A percentile compares a stretch with the other conserved stretches of the same genome.
Evolutionary conservation across 225 moss, liverwort and hornwort species (phyloP).

Genomic region (Asterella californica): DNA sequence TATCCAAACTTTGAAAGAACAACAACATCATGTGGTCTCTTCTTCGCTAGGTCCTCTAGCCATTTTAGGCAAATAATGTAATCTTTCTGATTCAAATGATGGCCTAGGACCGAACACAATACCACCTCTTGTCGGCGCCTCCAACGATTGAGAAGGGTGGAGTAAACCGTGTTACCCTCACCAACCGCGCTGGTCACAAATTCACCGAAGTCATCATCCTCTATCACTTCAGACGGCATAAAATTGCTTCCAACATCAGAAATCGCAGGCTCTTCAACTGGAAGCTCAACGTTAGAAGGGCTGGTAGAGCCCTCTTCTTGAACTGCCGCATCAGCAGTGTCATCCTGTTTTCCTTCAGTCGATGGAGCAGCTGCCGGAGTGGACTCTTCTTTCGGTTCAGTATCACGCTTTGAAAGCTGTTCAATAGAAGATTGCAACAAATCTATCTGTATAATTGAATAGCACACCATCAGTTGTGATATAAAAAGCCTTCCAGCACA

Average conservation of each 20-base stretch:
- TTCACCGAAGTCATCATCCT: conserved; percentile 88
- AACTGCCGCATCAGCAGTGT: not conserved
- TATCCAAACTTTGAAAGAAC: conserved; percentile 91
- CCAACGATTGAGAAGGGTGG: conserved; percentile 58
- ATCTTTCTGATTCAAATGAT: conserved; percentile 91
- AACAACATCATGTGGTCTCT: conserved; percentile 66
- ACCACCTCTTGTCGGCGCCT: conserved; percentile 77
- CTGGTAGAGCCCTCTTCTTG: conserved; percentile 25
- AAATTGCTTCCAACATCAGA: conserved; percentile 50
- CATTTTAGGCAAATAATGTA: conserved; percentile 80
- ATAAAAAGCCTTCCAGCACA: not conserved
- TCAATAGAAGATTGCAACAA: conserved; percentile 48
- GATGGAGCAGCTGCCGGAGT: conserved; percentile 22
- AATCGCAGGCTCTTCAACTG: conserved; percentile 20
- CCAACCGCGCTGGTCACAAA: conserved; percentile 59
- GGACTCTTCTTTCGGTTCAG: conserved; percentile 30
- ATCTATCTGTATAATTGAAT: conserved; percentile 46
- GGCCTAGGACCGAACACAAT: conserved; percentile 74
- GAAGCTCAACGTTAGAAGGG: conserved; percentile 6
- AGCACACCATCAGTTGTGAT: not conserved
- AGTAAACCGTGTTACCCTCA: conserved; percentile 48
- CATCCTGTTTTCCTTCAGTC: conserved; percentile 19
- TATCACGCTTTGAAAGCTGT: conserved; percentile 18
- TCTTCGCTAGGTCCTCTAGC: conserved; percentile 58
- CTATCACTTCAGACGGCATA: conserved; percentile 46